Conservation (phyloP, 768 basidiomycete species). For the Mycena floridula region DNA sequence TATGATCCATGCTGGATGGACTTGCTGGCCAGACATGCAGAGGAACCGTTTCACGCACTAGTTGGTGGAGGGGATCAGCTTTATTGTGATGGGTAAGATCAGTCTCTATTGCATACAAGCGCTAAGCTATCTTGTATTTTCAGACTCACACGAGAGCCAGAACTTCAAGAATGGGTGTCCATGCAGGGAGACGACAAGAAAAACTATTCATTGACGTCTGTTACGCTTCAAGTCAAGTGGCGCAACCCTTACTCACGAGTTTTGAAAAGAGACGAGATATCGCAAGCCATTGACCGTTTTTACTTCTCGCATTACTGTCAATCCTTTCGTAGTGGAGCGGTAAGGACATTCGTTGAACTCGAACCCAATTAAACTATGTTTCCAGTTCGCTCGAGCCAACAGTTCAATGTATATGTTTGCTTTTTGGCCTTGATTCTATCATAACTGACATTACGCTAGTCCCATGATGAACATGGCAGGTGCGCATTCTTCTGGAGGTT, state of each 20-base stretch:
- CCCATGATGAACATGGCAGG: constrained; percentile 88
- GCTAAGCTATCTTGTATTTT: constrained; percentile 2
- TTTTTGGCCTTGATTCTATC: constrained; percentile 2
- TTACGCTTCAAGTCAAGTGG: no score
- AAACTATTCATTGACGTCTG: constrained; percentile 51
- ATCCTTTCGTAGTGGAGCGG: constrained; percentile 74
- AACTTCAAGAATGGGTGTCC: constrained; percentile 81
- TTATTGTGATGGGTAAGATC: constrained; percentile 70
- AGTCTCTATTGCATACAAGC: constrained; percentile 1
- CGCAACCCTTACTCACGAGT: no score
- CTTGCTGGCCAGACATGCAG: constrained; percentile 75
- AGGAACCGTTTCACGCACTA: constrained; percentile 81
- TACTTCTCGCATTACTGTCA: constrained; percentile 91
- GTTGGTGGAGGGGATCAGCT: constrained; percentile 94
- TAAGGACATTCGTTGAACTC: no score
- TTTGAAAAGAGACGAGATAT: constrained; percentile 70
- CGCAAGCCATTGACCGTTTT: constrained; percentile 74
- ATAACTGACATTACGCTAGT: constrained; percentile 27
- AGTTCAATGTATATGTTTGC: constrained; percentile 68
- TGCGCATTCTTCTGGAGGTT: constrained; percentile 23
- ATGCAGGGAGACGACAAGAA: constrained; percentile 56
- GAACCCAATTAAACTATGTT: no score
- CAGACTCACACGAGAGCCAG: constrained; percentile 81
- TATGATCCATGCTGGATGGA: constrained; percentile 95
- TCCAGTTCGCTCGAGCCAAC: constrained; percentile 87